A percentile compares a stretch with the other conserved stretches of the same genome.
phyloP scores from a whole-genome alignment of 2,329 filamentous ascomycete species.

The Paraconiothyrium sp. region DNA sequence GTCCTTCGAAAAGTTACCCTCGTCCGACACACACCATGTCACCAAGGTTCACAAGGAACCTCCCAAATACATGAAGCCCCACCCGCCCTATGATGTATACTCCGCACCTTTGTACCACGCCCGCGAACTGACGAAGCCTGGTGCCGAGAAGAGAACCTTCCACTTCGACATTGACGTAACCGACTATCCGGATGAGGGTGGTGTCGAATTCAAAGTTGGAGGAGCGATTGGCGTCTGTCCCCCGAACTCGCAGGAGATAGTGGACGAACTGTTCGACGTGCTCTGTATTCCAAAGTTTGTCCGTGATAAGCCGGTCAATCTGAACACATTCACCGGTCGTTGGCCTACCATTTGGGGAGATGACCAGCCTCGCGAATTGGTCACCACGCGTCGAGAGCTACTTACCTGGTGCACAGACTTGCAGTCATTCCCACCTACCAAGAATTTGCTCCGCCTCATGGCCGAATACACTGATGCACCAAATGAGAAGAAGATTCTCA shows the following conservation, averaged over 20 bases:
- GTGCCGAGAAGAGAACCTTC: conserved; percentile 95
- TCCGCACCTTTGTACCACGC: conserved; percentile 86
- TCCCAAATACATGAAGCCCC: conserved; percentile 89
- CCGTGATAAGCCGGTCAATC: conserved; percentile 81
- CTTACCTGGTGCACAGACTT: conserved; percentile 95
- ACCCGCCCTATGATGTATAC: conserved; percentile 91
- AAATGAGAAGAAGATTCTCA: conserved; percentile 88
- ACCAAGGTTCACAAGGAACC: conserved; percentile 68
- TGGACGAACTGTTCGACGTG: conserved; percentile 85
- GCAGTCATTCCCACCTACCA: conserved; percentile 90
- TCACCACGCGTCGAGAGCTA: conserved; percentile 90
- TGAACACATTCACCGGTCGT: conserved; percentile 81
- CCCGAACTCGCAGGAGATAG: conserved; percentile 78
- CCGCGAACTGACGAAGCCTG: conserved; percentile 84
- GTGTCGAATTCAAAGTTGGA: conserved; percentile 94
- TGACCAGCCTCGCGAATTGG: conserved; percentile 82
- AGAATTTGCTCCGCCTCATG: conserved; percentile 82
- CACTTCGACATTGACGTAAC: conserved; percentile 98
- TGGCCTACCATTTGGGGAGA: conserved; percentile 99
- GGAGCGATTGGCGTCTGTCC: conserved; percentile 94
- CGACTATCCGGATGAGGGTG: conserved; percentile 85
- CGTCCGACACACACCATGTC: conserved; percentile 53
- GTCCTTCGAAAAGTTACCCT: conserved; percentile 69
- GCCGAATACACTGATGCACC: conserved; percentile 83
- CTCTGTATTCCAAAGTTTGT: conserved; percentile 83